phyloP scores from a whole-genome alignment of 2,329 filamentous ascomycete species.

The Eutypella sp. region DNA sequence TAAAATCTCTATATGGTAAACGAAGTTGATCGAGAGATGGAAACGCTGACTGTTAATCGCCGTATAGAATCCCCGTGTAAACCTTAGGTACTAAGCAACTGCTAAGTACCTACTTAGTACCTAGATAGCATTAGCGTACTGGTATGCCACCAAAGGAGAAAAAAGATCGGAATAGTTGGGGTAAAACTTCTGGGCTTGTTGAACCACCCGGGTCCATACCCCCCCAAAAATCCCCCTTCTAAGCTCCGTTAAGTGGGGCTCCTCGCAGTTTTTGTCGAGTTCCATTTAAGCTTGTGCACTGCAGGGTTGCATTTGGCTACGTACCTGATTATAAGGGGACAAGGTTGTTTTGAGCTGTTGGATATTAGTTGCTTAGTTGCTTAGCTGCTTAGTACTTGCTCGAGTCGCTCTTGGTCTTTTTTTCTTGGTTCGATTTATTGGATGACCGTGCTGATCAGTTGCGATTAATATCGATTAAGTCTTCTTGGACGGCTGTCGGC shows the following conservation, averaged over 20 bases:
- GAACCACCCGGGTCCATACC: conserved; percentile 9
- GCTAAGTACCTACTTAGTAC: no score
- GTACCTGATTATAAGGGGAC: background rate
- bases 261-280: background rate
- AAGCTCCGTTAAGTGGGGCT: background rate
- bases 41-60: no score
- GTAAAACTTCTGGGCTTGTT: conserved; percentile 26
- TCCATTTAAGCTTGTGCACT: no score
- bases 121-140: no score
- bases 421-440: conserved; percentile 9
- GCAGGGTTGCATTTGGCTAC: background rate
- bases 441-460: conserved; percentile 11
- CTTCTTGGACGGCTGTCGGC: conserved; percentile 1
- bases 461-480: no score
- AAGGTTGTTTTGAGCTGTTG: background rate
- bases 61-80: no score
- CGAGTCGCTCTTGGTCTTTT: conserved; percentile 3
- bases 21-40: no score
- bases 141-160: no score
- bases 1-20: no score
- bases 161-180: conserved; percentile 27
- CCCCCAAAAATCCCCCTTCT: background rate
- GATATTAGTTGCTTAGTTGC: background rate
- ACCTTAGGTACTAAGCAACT: no score
- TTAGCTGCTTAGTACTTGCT: background rate